Evolutionary conservation across 2,329 filamentous ascomycete genomes (phyloP), one percentile per base, ranked within the genome.

Genomic region (Aspergillus floridensis): DNA sequence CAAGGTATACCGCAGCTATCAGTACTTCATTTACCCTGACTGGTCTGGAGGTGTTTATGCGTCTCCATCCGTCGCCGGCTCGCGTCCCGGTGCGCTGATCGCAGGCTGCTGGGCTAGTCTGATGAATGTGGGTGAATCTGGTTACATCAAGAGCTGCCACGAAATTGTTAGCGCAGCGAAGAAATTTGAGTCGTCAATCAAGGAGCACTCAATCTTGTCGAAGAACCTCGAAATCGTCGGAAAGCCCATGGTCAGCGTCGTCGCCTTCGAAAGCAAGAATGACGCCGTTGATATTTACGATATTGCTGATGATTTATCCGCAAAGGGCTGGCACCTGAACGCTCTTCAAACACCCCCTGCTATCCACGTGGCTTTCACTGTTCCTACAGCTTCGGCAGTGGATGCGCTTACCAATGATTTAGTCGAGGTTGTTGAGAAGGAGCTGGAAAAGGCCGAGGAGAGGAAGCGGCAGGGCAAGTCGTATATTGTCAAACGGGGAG

Each of bases 21-120:
- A 99, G 77, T 99, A 99, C 82, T 99, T 96, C 77, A 89, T 99
- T 73, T 91, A 89, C 32, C 89, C 95, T 6, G 91, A 96, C 77
- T 99, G 95, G 95, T 88, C 90, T 10, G 95, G 95, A 60, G 95
- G 95, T 69, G 92, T 99, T 8, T 99, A 99, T 76, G 95, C 92
- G 46, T 96, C 91, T 1, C 95, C 95, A 0, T 90, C 89, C 5
- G 90, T 98, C 55, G 93, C 95, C 1, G 95, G 95, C 5, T 96
- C 91, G 1, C 87, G 95, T 0, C 93, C 95, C 0, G 95, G 95
- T 50, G 93, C 95, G 2, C 82, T 99, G 58, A 99, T 99, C 66
- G 95, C 95, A 1, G 93, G 91, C 51, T 96, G 93, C 81, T 99
- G 96, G 95, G 88, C 93, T 2, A 92, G 87, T 75, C 81, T 99